A percentile compares a stretch with the other conserved stretches of the same genome.
These are phyloP conservation scores for Pseudonitzschia delicatissima DNA, from an alignment of 108 stramenopile species.

Conservation along the genomic window DNA sequence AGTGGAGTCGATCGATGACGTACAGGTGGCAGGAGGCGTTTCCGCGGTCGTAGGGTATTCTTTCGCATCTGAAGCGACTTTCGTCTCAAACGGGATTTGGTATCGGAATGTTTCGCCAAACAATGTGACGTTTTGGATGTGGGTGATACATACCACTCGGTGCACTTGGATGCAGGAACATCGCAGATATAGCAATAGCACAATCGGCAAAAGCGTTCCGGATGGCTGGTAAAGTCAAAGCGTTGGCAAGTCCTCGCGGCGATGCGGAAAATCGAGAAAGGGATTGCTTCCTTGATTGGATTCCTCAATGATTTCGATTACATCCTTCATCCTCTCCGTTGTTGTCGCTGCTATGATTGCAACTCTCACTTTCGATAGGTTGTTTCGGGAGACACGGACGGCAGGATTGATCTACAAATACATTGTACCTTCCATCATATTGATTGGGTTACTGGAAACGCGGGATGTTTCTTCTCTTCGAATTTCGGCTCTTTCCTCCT, in stretches of 20 bases:
- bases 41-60: neutral
- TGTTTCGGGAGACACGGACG: too few species aligned
- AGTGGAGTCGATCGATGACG: too few species aligned
- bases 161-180: neutral
- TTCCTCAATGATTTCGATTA: neutral
- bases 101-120: neutral
- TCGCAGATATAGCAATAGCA: slow-evolving; percentile 4
- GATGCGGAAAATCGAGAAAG: neutral
- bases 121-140: neutral
- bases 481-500: neutral
- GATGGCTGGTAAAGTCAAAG: neutral
- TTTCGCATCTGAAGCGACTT: neutral
- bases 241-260: neutral
- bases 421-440: too few species aligned
- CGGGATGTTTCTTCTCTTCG: neutral
- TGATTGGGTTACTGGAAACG: too few species aligned
- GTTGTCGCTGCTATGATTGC: neutral
- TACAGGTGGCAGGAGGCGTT: too few species aligned
- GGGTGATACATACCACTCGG: neutral
- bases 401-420: too few species aligned
- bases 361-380: neutral
- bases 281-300: neutral
- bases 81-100: neutral
- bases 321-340: too few species aligned
- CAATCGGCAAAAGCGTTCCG: neutral